Conservation (phyloP, 495 filamentous ascomycete genomes). For the Penicillium atrosanguineum region DNA sequence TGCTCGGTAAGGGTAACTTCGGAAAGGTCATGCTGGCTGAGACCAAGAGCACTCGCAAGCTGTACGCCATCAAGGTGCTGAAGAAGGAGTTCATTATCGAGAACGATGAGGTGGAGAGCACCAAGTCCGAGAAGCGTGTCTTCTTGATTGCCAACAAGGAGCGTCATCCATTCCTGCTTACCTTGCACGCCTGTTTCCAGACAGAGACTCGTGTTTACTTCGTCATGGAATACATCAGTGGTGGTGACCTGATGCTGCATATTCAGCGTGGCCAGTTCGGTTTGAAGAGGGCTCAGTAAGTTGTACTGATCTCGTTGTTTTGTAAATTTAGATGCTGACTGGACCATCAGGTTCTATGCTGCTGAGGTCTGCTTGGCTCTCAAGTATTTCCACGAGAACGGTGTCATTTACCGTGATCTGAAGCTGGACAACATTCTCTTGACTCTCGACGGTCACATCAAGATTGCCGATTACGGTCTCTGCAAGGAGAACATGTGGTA, state of each 20-base stretch:
- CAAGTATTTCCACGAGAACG: constrained; percentile 99
- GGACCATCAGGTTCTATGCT: constrained; percentile 81
- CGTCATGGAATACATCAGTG: constrained; percentile 99
- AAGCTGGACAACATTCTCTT: constrained; percentile 99
- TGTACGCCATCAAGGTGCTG: constrained; percentile 98
- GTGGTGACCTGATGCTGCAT: constrained; percentile 98
- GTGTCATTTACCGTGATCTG: constrained; percentile 98
- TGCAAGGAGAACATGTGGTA: constrained; percentile 99
- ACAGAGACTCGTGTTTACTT: constrained; percentile 99
- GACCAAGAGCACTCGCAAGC: constrained; percentile 83
- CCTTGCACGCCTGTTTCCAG: constrained; percentile 97
- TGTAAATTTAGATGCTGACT: constrained; percentile 1
- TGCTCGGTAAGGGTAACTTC: constrained; percentile 98
- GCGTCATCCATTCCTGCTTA: constrained; percentile 93
- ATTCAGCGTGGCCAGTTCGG: constrained; percentile 97
- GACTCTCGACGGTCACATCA: constrained; percentile 95
- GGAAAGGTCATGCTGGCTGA: constrained; percentile 99
- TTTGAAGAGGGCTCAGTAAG: constrained; percentile 91
- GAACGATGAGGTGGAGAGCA: constrained; percentile 99
- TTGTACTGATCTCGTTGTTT: constrained; percentile 14
- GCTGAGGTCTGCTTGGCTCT: constrained; percentile 95
- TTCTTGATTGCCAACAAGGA: constrained; percentile 98
- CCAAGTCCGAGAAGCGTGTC: constrained; percentile 94
- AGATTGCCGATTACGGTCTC: constrained; percentile 96
- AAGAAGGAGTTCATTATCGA: constrained; percentile 99